These are phyloP conservation scores for Vachellia collinsii DNA, from an alignment of 306 rosid species.

Conservation along the genomic window DNA sequence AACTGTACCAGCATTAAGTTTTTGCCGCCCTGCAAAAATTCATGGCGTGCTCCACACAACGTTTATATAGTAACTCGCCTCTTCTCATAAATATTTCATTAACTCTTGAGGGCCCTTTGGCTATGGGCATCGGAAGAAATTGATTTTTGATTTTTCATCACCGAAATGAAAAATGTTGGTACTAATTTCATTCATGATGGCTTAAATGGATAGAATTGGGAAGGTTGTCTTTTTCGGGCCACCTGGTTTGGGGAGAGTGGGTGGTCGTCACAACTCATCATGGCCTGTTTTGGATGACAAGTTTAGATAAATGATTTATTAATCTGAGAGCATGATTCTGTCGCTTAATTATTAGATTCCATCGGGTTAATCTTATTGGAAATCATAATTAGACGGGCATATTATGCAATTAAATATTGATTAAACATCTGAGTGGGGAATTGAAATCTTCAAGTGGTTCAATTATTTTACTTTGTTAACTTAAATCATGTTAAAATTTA, in stretches of 20 bases:
- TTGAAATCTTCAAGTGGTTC: background rate
- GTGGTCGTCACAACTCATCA: conserved; percentile 10
- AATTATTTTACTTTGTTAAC: background rate
- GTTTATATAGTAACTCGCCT: background rate
- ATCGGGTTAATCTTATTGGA: background rate
- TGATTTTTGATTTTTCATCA: background rate
- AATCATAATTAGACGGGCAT: background rate
- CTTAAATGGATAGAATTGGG: background rate
- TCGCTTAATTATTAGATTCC: conserved; percentile 23
- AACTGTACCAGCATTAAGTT: conserved; percentile 9
- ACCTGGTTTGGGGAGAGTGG: background rate
- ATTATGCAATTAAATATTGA: background rate
- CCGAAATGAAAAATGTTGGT: background rate
- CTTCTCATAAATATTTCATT: background rate
- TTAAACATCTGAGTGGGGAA: background rate
- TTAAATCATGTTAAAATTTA: background rate
- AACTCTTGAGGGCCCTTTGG: background rate
- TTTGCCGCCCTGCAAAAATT: conserved; percentile 8
- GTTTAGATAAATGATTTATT: conserved; percentile 3
- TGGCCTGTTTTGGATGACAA: background rate
- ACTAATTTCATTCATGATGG: background rate
- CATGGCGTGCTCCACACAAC: background rate
- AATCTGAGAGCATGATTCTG: background rate
- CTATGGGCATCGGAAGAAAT: background rate
- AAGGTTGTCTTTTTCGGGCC: background rate